Percentiles rank a stretch among this genome's conserved stretches.
phyloP scores from a whole-genome alignment of 129 eudicot genomes.

The Lonicera japonica region DNA sequence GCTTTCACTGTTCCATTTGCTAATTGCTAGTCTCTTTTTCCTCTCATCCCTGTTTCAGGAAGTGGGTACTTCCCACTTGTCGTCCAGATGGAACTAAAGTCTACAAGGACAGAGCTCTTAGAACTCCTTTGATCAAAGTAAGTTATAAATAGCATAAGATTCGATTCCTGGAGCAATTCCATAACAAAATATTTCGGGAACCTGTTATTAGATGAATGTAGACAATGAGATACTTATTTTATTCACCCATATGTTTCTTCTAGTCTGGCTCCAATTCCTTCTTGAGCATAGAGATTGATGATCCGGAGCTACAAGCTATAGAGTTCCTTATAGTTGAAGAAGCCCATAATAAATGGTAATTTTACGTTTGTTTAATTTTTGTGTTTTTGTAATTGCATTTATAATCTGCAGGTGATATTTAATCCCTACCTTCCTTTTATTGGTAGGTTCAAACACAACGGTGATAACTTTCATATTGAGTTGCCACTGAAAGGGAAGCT shows the following conservation, averaged over 20 bases:
- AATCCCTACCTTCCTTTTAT: slow-evolving; percentile 4
- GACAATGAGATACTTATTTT: slow-evolving; percentile 10
- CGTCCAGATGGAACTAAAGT: slow-evolving; percentile 71
- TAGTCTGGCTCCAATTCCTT: slow-evolving; percentile 64
- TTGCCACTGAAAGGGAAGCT: slow-evolving; percentile 35
- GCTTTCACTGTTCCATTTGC: slow-evolving; percentile 1
- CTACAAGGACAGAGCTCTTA: slow-evolving; percentile 67
- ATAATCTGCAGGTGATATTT: neutral
- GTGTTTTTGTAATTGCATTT: neutral
- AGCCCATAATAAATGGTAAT: slow-evolving; percentile 71
- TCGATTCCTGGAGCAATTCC: neutral
- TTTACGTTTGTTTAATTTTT: slow-evolving; percentile 1
- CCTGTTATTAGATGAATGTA: neutral
- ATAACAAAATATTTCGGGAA: neutral
- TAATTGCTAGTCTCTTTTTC: neutral
- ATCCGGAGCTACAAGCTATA: slow-evolving; percentile 76
- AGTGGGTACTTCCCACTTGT: slow-evolving; percentile 63
- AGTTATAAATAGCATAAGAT: slow-evolving; percentile 12
- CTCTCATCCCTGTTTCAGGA: slow-evolving; percentile 23
- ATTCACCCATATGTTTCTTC: slow-evolving; percentile 10
- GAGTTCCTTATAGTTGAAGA: slow-evolving; percentile 82
- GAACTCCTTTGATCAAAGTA: slow-evolving; percentile 74
- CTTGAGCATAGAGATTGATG: slow-evolving; percentile 75
- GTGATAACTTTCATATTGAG: slow-evolving; percentile 56
- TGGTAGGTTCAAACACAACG: slow-evolving; percentile 77